A percentile compares a stretch with the other conserved stretches of the same genome.
Conservation (phyloP, 352 stramenopile genomes). For the Phytophthora ohioensis region DNA sequence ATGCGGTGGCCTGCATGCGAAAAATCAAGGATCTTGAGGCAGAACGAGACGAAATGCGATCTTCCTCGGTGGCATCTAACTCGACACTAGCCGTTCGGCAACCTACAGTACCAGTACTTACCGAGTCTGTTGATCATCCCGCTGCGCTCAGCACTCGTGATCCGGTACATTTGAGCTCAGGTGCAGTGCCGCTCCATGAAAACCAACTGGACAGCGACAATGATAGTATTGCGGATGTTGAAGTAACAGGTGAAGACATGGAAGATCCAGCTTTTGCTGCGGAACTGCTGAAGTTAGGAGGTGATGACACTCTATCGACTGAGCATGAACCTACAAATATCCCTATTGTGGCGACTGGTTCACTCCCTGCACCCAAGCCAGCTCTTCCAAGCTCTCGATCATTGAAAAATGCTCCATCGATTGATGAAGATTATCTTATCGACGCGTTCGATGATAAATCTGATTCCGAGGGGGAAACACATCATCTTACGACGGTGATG, state of each 20-base stretch:
- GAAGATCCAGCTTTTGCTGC: slow-evolving; percentile 59
- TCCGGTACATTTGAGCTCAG: slow-evolving; percentile 26
- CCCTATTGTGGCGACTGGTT: neutral
- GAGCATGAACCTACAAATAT: neutral
- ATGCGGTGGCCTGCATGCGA: slow-evolving; percentile 66
- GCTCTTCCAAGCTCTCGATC: slow-evolving; percentile 21
- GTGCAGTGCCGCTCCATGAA: slow-evolving; percentile 10
- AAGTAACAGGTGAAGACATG: slow-evolving; percentile 71
- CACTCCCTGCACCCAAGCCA: neutral
- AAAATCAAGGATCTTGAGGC: slow-evolving; percentile 68
- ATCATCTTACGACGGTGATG: slow-evolving; percentile 28
- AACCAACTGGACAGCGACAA: slow-evolving; percentile 17
- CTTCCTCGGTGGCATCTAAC: slow-evolving; percentile 6
- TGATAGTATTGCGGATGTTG: slow-evolving; percentile 41
- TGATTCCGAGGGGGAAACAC: slow-evolving; percentile 40
- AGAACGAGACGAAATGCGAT: slow-evolving; percentile 31
- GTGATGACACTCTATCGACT: neutral
- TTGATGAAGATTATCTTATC: slow-evolving; percentile 72
- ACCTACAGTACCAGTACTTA: neutral
- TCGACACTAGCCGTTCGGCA: neutral
- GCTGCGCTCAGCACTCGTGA: slow-evolving; percentile 6
- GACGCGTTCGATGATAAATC: slow-evolving; percentile 75
- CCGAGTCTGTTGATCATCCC: slow-evolving; percentile 4
- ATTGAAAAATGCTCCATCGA: slow-evolving; percentile 40
- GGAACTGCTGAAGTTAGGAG: slow-evolving; percentile 52